These are phyloP conservation scores for Abortiporus biennis DNA, from an alignment of 1,284 basidiomycete genomes.

Conservation along the genomic window DNA sequence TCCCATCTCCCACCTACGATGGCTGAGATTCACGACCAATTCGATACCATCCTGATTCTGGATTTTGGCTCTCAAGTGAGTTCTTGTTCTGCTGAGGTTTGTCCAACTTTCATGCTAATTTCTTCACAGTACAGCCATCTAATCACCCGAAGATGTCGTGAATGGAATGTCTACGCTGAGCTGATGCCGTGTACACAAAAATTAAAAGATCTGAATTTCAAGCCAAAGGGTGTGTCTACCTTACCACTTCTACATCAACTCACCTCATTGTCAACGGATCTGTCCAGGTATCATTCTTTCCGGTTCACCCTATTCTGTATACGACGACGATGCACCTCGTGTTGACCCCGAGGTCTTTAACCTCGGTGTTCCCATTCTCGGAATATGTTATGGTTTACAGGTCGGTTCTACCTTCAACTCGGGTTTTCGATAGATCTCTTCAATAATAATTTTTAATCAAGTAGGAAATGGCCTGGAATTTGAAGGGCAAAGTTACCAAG, in stretches of 20 bases:
- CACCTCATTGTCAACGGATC: neutral
- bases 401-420: constrained; percentile 30
- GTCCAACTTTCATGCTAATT: neutral
- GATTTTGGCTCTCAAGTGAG: constrained; percentile 96
- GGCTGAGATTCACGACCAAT: constrained; percentile 90
- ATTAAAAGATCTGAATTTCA: constrained; percentile 87
- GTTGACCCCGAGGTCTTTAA: constrained; percentile 95
- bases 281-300: constrained; percentile 89
- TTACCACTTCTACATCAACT: neutral
- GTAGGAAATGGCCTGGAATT: constrained; percentile 90
- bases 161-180: constrained; percentile 97
- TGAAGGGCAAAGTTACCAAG: constrained; percentile 84
- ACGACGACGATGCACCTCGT: constrained; percentile 89
- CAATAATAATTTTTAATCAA: constrained; percentile 7
- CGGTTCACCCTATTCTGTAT: constrained; percentile 98
- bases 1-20: constrained; percentile 38
- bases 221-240: constrained; percentile 77
- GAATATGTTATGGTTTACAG: constrained; percentile 99
- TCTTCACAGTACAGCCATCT: constrained; percentile 89
- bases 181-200: constrained; percentile 96
- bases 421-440: neutral
- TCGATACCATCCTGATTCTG: constrained; percentile 94
- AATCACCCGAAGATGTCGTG: constrained; percentile 96
- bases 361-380: constrained; percentile 87
- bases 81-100: neutral